These are phyloP conservation scores for Globisporangium megalacanthum DNA, from an alignment of 352 stramenopile species.

Conservation along the genomic window DNA sequence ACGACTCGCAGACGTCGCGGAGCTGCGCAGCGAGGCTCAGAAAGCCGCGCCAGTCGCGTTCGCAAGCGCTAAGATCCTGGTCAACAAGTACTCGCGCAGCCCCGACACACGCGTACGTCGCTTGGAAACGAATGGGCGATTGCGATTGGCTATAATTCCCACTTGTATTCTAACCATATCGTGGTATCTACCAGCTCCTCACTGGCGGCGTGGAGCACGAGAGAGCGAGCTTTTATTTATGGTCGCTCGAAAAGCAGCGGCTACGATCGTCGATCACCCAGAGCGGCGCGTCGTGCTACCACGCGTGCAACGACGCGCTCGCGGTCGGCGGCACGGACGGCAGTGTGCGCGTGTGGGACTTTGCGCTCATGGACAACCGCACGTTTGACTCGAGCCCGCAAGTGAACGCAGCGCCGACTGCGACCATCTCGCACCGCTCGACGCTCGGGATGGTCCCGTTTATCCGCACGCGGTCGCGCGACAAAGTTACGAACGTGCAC, in stretches of 20 bases:
- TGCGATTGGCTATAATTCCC: too few species aligned
- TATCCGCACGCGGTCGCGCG: constrained; percentile 67
- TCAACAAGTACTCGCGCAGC: constrained; percentile 54
- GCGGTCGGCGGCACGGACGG: constrained; percentile 73
- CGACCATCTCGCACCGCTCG: constrained; percentile 72
- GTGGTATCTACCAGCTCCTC: constrained; percentile 39
- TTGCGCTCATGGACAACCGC: constrained; percentile 50
- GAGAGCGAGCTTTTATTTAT: constrained; percentile 79
- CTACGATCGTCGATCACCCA: constrained; percentile 67
- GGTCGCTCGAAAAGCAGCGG: constrained; percentile 67
- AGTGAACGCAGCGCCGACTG: constrained; percentile 50
- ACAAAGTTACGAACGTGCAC: constrained; percentile 75
- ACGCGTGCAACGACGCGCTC: constrained; percentile 75
- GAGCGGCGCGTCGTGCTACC: constrained; percentile 61
- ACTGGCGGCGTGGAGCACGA: constrained; percentile 72
- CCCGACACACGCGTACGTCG: constrained; percentile 56
- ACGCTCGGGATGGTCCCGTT: constrained; percentile 82
- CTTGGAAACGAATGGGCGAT: too few species aligned
- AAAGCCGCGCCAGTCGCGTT: constrained; percentile 45
- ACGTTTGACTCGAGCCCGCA: constrained; percentile 39
- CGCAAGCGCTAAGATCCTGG: constrained; percentile 60
- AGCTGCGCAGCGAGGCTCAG: constrained; percentile 53
- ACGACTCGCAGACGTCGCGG: constrained; percentile 38
- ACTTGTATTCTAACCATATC: too few species aligned
- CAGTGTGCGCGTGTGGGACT: constrained; percentile 81